Conservation (phyloP, 805 yeast genomes). For the Brettanomyces bruxellensis region DNA sequence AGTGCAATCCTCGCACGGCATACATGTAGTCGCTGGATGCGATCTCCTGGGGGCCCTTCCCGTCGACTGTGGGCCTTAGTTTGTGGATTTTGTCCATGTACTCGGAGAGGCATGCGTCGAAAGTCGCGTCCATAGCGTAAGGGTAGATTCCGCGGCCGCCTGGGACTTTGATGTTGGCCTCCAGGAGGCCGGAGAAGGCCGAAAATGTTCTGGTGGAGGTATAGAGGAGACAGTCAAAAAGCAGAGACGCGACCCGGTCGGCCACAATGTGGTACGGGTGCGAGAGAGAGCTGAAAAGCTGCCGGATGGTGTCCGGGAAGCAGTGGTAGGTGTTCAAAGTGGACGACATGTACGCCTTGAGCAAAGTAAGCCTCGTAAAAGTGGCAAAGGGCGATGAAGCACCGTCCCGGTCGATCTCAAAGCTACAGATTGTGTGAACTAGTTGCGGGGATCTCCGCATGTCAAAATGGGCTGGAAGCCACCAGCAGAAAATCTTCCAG, state of each 20-base stretch:
- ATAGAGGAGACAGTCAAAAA: constrained; percentile 30
- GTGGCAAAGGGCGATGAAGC: constrained; percentile 54
- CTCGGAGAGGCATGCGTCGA: constrained; percentile 29
- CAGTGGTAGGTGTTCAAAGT: constrained; percentile 33
- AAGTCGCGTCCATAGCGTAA: constrained; percentile 21
- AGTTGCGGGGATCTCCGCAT: constrained; percentile 55
- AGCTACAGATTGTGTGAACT: constrained; percentile 33
- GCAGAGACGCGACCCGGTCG: constrained; percentile 51
- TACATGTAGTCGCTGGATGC: constrained; percentile 53
- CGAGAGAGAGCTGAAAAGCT: constrained; percentile 39
- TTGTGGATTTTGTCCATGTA: constrained; percentile 36
- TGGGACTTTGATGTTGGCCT: constrained; percentile 27
- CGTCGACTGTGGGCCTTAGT: constrained; percentile 23
- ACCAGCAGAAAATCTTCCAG: constrained; percentile 73
- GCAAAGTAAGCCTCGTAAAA: constrained; percentile 48
- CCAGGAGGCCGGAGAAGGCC: constrained; percentile 31
- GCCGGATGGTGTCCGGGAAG: constrained; percentile 33
- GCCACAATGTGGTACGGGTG: constrained; percentile 73
- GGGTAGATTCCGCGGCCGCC: constrained; percentile 16
- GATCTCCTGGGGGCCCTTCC: constrained; percentile 44
- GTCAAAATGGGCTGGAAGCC: constrained; percentile 61
- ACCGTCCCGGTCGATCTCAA: constrained; percentile 39
- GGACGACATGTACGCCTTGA: constrained; percentile 32
- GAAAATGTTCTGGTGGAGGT: constrained; percentile 7
- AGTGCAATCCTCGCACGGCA: constrained; percentile 54